Evolutionary conservation across 495 filamentous ascomycete genomes (phyloP), one percentile per base, ranked within the genome.

Genomic region (Podospora anserina): DNA sequence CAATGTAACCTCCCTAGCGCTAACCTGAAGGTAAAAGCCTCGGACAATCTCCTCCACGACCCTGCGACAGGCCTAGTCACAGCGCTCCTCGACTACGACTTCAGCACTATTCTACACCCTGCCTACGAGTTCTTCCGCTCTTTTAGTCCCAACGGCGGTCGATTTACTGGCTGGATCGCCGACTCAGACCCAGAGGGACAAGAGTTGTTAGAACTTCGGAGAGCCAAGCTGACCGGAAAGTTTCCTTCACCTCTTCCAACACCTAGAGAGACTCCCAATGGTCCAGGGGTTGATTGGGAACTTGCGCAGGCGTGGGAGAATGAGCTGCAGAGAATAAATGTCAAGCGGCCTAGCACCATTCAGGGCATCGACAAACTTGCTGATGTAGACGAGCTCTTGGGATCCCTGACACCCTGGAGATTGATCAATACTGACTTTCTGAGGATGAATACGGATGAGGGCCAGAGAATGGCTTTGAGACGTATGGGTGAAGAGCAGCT

Each of bases 71-170:
- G 59, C 19, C 75, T 70, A 53, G 70, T 77, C 26, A 77, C 74
- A 16, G 75, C 68, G 23, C 62, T 76, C 39, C 60, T 77, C 55
- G 75, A 77, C 60, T 77, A 73, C 63, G 75, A 77, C 60, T 77
- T 77, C 44, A 54, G 66, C 13, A 64, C 65, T 58, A 71, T 77
- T 19, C 54, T 68, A n/a, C 75, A 76, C 67, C 75, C 72, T 19
- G 68, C 74, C 6, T 76, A 76, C 63, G 74, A 77, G 61, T 75
- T 74, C 67, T 69, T 77, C 30, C 74, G 72, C 66, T 76, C 74
- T 61, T 76, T 76, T 63, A 55, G 26, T 57, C 58, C 49, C 70
- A 66, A 68, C 60, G 74, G 74, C 61, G 72, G 70, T 53, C 69
- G 62, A 58, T 59, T 72, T 58, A 65, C 23, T n/a, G 72, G 75